phyloP scores from a whole-genome alignment of 1,284 basidiomycete genomes.

The Pascua guehoae region DNA sequence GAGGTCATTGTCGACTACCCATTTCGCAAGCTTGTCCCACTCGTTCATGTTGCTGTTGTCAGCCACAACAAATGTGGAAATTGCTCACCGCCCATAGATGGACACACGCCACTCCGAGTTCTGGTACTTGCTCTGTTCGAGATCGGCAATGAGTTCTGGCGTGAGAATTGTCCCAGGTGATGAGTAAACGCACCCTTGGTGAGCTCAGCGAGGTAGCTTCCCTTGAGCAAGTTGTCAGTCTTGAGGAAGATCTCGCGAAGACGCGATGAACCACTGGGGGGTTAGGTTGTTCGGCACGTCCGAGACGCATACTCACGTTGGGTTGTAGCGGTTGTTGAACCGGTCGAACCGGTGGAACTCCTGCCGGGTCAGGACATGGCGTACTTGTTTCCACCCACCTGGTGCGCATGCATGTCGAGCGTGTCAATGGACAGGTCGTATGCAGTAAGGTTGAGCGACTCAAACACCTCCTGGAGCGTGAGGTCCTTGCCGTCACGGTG shows the following conservation, averaged over 20 bases:
- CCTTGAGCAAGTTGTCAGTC: conserved; percentile 91
- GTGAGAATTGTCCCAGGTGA: conserved; percentile 1
- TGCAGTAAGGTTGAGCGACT: conserved; percentile 89
- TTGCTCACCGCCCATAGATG: conserved; percentile 68
- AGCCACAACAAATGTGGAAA: conserved; percentile 12
- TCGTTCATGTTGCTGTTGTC: conserved; percentile 57
- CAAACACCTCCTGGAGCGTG: conserved; percentile 89
- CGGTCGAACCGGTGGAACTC: conserved; percentile 96
- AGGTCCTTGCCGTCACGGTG: conserved; percentile 87
- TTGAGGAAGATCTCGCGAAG: conserved; percentile 97
- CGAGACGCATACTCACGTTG: conserved; percentile 15
- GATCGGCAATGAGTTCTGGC: conserved; percentile 88
- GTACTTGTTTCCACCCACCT: conserved; percentile 44
- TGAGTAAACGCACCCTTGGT: conserved; percentile 64
- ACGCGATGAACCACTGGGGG: conserved; percentile 71
- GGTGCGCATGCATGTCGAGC: conserved; percentile 98
- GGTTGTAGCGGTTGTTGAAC: conserved; percentile 63
- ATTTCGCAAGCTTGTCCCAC: conserved; percentile 98
- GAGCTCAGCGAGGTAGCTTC: conserved; percentile 90
- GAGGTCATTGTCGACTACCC: conserved; percentile 91
- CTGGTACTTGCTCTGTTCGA: conserved; percentile 98
- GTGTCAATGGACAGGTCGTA: conserved; percentile 99
- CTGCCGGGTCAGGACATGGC: background rate
- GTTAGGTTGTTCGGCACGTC: background rate
- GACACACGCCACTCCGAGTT: conserved; percentile 97